Evolutionary conservation across 805 yeast species (phyloP).

Genomic region (Cyberlindnera samutprakarnensis): DNA sequence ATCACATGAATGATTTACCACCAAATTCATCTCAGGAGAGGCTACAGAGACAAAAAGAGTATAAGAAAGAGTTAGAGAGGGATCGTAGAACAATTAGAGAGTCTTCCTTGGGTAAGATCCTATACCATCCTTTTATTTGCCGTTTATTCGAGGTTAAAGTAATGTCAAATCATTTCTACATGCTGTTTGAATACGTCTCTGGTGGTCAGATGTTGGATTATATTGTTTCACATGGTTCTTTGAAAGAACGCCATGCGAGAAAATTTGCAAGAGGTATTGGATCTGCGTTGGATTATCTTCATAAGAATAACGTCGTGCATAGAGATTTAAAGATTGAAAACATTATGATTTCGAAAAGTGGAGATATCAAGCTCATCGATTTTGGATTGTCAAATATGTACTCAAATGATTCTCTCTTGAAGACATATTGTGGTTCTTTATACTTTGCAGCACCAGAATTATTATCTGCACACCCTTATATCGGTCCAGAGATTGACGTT

Average conservation of each 20-base stretch:
- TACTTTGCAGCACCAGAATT: conserved; percentile 99
- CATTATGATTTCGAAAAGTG: conserved; percentile 87
- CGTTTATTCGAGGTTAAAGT: conserved; percentile 88
- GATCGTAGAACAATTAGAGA: conserved; percentile 92
- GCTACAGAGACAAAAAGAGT: conserved; percentile 57
- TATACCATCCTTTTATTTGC: conserved; percentile 90
- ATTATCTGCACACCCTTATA: conserved; percentile 83
- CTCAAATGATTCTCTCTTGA: conserved; percentile 61
- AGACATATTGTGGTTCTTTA: conserved; percentile 94
- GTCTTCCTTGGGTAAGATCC: conserved; percentile 84
- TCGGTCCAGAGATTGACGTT: conserved; percentile 95
- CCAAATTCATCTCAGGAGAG: conserved; percentile 51
- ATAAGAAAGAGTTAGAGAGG: conserved; percentile 77
- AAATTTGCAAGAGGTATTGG: conserved; percentile 93
- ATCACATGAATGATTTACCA: conserved; percentile 63
- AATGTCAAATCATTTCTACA: conserved; percentile 94
- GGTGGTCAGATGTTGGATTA: conserved; percentile 98
- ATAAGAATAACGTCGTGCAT: conserved; percentile 90
- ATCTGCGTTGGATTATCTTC: conserved; percentile 89
- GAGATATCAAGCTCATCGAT: conserved; percentile 93
- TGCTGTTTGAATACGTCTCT: conserved; percentile 92
- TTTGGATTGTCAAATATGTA: conserved; percentile 91
- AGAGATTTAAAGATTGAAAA: conserved; percentile 95
- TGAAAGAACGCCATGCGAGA: conserved; percentile 90
- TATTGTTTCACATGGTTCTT: conserved; percentile 90